Base-by-base conservation (phyloP, 1,284 basidiomycete genomes). In the Cutaneotrichosporon curvatum region DNA sequence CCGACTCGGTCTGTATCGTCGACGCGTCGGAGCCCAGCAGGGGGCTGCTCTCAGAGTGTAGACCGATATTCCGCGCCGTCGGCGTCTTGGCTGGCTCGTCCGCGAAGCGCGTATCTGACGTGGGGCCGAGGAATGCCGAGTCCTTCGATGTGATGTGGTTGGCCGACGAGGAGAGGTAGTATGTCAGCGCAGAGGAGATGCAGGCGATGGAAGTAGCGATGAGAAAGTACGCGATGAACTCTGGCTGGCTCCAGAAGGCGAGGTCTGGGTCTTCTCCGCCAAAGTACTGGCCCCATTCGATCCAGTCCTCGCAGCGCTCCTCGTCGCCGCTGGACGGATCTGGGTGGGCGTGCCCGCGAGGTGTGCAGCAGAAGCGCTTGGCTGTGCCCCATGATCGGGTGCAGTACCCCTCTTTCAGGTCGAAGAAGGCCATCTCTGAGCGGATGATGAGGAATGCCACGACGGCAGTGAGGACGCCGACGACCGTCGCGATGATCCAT, bases 361-460 rank as follows among this genome's bases (percentile, higher is more conserved):
- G 60, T 2, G 65, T 77, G 65, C 89, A 94, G 66, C 91, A 96
- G 69, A 90, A 88, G 3, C 82, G 76, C 61, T 81, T 83, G 1
- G 90, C 81, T 47, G 79, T 83, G 71, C 79, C 84, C 83, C 84
- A 86, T 2, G 76, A 75, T 0, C 71, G 68, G 2, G 65, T 62
- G 68, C 92, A 97, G 67, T 86, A 89, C 0, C 94, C 94, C 46
- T 90, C 87, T 70, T 97, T 97, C 56, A 85, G 68, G 66, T 95
- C 89, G 62, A 96, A 97, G n/a, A 97, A 74, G 76, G 83, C 84
- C 65, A 88, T 85, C 64, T 98, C 94, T 47, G 80, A 77, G 23
- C 87, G 81, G 33, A 94, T 81, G 58, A 98, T 86, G 43, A 85
- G 71, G 65, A 89, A 96, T 0, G 94, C 94, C 31, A 87, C 75